Base-by-base conservation (phyloP, 352 stramenopile genomes). In the Phytophthora quininea region DNA sequence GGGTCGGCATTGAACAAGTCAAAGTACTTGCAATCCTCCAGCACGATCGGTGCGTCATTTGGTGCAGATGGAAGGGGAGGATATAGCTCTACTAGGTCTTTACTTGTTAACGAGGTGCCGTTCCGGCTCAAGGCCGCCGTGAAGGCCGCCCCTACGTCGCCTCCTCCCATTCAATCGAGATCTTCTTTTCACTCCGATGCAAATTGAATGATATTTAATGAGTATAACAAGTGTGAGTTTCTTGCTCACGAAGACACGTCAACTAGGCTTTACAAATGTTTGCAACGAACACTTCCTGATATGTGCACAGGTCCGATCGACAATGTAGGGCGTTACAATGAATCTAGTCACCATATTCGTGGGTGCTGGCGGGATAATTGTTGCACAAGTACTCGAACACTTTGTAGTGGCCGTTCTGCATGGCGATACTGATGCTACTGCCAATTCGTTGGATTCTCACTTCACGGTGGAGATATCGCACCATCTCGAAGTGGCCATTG, bases 1-100 rank as follows among this genome's bases (percentile, higher is more conserved):
- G 68, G 62, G 12, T 76, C 57, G 6, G 56, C 52, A 40, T 59
- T 52, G 29, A 75, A 75, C 30, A 66, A 11, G 12, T 63, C 62
- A 37, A 64, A 64, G 46, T 56, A 49, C 15, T 49, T 49, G 19
- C 43, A 49, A 29, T 49, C 29, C 43, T 49, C 40, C 40, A 47
- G 15, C 40, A 14, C 40, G 12, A 47, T 47, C 12, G 40, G 40
- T 24, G 40, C 35, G 6, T 11, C 35, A 40, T 40, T 11, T 40
- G 6, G 35, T 40, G 40, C 12, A 14, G 40, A 47, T 24, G 19
- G 19, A 24, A 24, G 19, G 19, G 19, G 19, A 24, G 19, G 46
- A n/a, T 52, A 52, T 10, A 52, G 46, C 46, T 52, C 27, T 24
- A 52, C 46, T 7, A 52, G 46, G 15, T 52, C 46, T 10, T 31